A percentile compares a stretch with the other conserved stretches of the same genome.
phyloP scores from a whole-genome alignment of 345 rosid genomes.

The Triadica sebifera region DNA sequence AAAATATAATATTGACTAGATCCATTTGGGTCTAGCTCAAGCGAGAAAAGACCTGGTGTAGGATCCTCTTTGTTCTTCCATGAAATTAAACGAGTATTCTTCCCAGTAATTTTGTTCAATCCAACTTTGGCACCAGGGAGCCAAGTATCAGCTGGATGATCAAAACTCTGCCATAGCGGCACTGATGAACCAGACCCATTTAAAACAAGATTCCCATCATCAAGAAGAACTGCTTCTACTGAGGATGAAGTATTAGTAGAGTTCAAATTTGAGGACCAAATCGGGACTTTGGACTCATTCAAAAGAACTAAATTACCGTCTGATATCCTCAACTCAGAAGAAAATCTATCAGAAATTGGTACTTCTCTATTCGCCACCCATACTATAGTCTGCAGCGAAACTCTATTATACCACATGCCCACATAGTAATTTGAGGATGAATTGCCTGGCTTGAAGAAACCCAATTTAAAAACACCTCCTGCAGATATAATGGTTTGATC shows the following conservation, averaged over 20 bases:
- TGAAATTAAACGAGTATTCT: constrained; percentile 44
- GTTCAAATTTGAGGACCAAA: constrained; percentile 70
- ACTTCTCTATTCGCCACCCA: constrained; percentile 81
- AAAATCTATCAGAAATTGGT: constrained; percentile 45
- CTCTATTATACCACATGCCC: constrained; percentile 59
- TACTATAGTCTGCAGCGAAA: constrained; percentile 35
- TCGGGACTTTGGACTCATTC: constrained; percentile 38
- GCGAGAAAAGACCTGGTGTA: constrained; percentile 69
- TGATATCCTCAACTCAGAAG: constrained; percentile 51
- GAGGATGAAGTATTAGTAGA: constrained; percentile 26
- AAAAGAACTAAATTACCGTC: constrained; percentile 66
- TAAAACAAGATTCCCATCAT: constrained; percentile 63
- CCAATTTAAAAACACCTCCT: constrained; percentile 46
- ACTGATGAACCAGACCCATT: constrained; percentile 25
- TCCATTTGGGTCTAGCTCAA: constrained; percentile 49
- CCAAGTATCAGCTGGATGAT: constrained; percentile 65
- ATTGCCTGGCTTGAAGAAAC: constrained; percentile 59
- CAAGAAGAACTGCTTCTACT: constrained; percentile 47
- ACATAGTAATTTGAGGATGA: constrained; percentile 55
- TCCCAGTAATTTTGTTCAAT: constrained; percentile 36
- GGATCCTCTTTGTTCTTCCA: constrained; percentile 69
- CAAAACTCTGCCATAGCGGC: constrained; percentile 71
- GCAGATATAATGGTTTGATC: constrained; percentile 54
- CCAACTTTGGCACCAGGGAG: constrained; percentile 65
- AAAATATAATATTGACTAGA: constrained; percentile 47